phyloP scores from a whole-genome alignment of 208 protist genomes.

The Wallacemonas sp. region DNA sequence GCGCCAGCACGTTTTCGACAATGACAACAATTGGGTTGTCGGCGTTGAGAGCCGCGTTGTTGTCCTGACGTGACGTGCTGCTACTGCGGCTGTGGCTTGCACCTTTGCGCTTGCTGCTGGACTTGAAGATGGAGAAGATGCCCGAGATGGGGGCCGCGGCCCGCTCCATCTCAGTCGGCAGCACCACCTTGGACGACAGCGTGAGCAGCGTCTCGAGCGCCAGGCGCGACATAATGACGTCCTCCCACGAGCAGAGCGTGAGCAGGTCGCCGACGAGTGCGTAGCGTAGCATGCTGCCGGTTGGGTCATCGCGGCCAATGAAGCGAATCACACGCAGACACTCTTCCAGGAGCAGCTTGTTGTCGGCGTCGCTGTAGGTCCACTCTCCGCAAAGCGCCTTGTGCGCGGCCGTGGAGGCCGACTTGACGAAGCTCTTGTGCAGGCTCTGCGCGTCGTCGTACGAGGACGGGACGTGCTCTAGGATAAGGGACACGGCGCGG shows the following conservation, averaged over 20 bases:
- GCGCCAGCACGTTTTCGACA: slow-evolving; percentile 71
- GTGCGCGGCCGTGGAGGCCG: slow-evolving; percentile 53
- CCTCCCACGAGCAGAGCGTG: slow-evolving; percentile 57
- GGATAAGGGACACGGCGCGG: slow-evolving; percentile 73
- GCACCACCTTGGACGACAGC: slow-evolving; percentile 72
- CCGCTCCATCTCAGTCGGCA: slow-evolving; percentile 68
- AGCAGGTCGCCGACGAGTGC: slow-evolving; percentile 68
- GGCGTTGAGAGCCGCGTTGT: slow-evolving; percentile 17
- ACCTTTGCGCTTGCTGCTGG: slow-evolving; percentile 24
- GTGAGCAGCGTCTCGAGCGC: slow-evolving; percentile 72
- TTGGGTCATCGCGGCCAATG: slow-evolving; percentile 70
- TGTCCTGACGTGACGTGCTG: neutral
- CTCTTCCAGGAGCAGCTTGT: slow-evolving; percentile 68
- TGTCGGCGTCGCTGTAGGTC: slow-evolving; percentile 50
- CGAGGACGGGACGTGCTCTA: slow-evolving; percentile 81
- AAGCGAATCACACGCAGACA: slow-evolving; percentile 81
- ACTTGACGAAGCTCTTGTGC: slow-evolving; percentile 52
- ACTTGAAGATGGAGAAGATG: slow-evolving; percentile 49
- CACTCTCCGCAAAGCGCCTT: slow-evolving; percentile 55
- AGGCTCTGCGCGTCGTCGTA: slow-evolving; percentile 47
- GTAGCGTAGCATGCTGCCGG: slow-evolving; percentile 56
- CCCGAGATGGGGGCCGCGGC: slow-evolving; percentile 22
- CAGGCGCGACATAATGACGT: slow-evolving; percentile 61
- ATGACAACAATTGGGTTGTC: slow-evolving; percentile 64
- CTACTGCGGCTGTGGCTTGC: slow-evolving; percentile 3